Evolutionary conservation across 2,329 filamentous ascomycete species (phyloP).

Genomic region (Colletotrichum horii): DNA sequence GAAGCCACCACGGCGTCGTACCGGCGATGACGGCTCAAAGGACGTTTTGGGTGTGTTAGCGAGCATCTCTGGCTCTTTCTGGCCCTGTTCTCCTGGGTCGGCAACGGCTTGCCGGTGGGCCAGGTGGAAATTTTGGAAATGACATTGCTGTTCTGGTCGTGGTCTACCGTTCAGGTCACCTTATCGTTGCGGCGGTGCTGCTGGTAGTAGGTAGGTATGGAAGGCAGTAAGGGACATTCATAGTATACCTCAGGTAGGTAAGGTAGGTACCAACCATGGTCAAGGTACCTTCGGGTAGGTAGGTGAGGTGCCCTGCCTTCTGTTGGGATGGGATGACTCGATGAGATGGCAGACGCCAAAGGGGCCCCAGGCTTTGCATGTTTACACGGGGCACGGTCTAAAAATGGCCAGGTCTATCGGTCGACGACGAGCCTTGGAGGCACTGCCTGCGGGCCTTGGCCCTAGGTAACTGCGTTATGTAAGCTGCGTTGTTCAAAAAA

Average conservation of each 20-base stretch:
- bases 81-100: background rate
- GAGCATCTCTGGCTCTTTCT: background rate
- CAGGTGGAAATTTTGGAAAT: conserved; percentile 8
- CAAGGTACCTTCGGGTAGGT: no score
- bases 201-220: background rate
- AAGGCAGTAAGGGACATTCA: no score
- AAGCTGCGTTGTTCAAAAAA: no score
- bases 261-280: no score
- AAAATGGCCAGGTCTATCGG: background rate
- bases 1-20: background rate
- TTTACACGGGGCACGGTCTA: background rate
- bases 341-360: background rate
- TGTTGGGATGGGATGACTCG: no score
- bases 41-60: background rate
- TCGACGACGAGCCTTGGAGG: background rate
- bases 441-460: no score
- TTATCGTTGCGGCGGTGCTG: conserved; percentile 2
- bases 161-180: conserved; percentile 15
- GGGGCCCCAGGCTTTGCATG: background rate
- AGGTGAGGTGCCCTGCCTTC: no score
- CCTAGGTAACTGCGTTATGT: no score
- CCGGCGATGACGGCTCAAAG: background rate
- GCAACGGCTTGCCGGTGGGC: background rate
- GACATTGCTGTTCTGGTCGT: conserved; percentile 21
- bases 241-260: background rate